These are phyloP conservation scores for Grosmannia penicillata DNA, from an alignment of 2,329 filamentous ascomycete genomes.

Conservation along the genomic window DNA sequence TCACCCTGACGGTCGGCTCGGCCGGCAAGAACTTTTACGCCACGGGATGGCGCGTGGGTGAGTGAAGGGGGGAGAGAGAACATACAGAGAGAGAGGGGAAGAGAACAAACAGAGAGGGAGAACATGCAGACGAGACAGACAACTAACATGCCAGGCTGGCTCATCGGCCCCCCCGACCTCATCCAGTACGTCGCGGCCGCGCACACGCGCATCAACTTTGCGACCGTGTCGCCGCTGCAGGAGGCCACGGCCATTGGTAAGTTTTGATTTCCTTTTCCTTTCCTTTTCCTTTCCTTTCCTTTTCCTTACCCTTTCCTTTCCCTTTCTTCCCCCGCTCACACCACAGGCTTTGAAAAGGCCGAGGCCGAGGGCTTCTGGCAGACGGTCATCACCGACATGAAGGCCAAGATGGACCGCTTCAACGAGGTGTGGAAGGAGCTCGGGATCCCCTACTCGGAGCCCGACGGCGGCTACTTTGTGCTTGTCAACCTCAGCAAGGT, in stretches of 20 bases:
- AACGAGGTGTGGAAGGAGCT: constrained; percentile 69
- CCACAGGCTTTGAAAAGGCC: constrained; percentile 65
- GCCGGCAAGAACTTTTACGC: constrained; percentile 98
- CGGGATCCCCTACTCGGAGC: constrained; percentile 69
- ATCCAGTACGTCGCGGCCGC: constrained; percentile 87
- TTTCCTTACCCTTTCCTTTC: not conserved
- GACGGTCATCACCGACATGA: constrained; percentile 71
- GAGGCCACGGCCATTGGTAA: constrained; percentile 75
- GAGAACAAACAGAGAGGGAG: constrained; percentile 20
- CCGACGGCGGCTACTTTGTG: constrained; percentile 95
- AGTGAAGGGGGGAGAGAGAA: constrained; percentile 12
- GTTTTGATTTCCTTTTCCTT: constrained; percentile 7
- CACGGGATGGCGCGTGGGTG: constrained; percentile 78
- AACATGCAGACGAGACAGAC: no score
- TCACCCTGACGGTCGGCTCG: constrained; percentile 87
- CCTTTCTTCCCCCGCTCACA: not conserved
- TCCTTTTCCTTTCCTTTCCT: not conserved
- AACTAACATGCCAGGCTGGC: no score
- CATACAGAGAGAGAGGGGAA: not conserved
- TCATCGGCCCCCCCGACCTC: constrained; percentile 77
- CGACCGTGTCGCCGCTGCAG: constrained; percentile 81
- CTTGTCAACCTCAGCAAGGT: constrained; percentile 88
- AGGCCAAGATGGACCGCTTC: constrained; percentile 73
- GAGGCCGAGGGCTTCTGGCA: constrained; percentile 81
- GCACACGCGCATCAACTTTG: constrained; percentile 94